phyloP scores from a whole-genome alignment of 2,329 filamentous ascomycete genomes.

The Fusarium continuum region DNA sequence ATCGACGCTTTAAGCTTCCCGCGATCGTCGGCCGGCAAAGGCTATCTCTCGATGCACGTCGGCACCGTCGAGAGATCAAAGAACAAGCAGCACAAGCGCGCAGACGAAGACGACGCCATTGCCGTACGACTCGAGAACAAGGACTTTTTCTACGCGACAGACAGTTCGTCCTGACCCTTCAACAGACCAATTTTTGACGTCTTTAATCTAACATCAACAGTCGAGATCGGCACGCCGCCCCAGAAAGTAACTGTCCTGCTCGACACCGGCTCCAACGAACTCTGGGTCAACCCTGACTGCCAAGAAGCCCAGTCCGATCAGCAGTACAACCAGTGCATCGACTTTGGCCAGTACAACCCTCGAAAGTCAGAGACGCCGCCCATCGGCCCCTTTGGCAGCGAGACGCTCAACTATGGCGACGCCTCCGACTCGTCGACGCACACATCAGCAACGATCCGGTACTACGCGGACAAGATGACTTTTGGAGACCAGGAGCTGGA shows the following conservation, averaged over 20 bases:
- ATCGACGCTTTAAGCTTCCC: slow-evolving; percentile 40
- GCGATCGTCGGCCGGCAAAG: slow-evolving; percentile 47
- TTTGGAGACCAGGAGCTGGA: slow-evolving; percentile 54
- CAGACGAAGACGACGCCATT: slow-evolving; percentile 40
- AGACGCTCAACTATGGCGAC: slow-evolving; percentile 54
- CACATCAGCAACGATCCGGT: slow-evolving; percentile 54
- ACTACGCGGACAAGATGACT: slow-evolving; percentile 57
- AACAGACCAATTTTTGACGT: not conserved
- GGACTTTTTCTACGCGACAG: slow-evolving; percentile 52
- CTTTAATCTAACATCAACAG: slow-evolving; percentile 40
- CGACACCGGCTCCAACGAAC: slow-evolving; percentile 63
- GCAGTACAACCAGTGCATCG: slow-evolving; percentile 50
- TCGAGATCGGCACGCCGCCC: slow-evolving; percentile 54
- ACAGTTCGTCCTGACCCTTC: slow-evolving; percentile 46
- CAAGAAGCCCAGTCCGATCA: slow-evolving; percentile 47
- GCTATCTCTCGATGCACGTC: slow-evolving; percentile 51
- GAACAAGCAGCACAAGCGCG: slow-evolving; percentile 38
- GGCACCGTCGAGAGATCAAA: slow-evolving; percentile 44
- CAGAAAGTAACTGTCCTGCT: slow-evolving; percentile 58
- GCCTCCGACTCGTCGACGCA: slow-evolving; percentile 47
- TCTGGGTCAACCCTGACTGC: slow-evolving; percentile 65
- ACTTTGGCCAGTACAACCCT: slow-evolving; percentile 57
- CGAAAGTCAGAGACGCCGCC: slow-evolving; percentile 52
- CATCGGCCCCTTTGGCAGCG: slow-evolving; percentile 49
- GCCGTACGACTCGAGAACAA: slow-evolving; percentile 48